Conservation (phyloP, 257 asterid genomes). For the Jacaranda copaia region DNA sequence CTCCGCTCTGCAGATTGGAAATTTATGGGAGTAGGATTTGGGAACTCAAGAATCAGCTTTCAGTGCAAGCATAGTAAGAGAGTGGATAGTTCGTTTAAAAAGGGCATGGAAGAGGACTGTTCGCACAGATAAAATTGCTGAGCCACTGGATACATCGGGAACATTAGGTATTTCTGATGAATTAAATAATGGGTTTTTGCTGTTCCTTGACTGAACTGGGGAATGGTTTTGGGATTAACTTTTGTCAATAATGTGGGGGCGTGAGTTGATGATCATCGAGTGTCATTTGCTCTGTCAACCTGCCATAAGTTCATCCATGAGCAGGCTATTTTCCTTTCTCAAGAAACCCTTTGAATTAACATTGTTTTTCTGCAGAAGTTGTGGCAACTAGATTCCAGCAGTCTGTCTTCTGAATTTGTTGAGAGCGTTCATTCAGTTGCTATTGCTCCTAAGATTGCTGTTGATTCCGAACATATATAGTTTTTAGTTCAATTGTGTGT, state of each 20-base stretch:
- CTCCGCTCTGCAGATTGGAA: too few relatives aligned
- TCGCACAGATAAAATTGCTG: background rate
- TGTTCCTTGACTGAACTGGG: slow-evolving; percentile 29
- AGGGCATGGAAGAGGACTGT: slow-evolving; percentile 38
- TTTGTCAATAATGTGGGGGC: slow-evolving; percentile 39
- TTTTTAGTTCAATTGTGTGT: background rate
- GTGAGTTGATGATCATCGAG: slow-evolving; percentile 44
- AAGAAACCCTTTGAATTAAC: slow-evolving; percentile 31
- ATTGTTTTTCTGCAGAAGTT: slow-evolving; percentile 33
- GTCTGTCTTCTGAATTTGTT: slow-evolving; percentile 31
- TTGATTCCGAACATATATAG: background rate
- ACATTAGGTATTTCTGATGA: background rate
- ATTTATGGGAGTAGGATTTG: too few relatives aligned
- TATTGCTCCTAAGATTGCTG: slow-evolving; percentile 24
- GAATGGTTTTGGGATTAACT: slow-evolving; percentile 44
- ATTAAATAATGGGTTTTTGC: slow-evolving; percentile 17
- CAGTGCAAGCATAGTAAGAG: too few relatives aligned
- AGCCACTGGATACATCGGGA: background rate
- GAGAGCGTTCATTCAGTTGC: slow-evolving; percentile 10
- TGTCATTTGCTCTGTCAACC: slow-evolving; percentile 29
- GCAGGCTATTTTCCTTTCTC: slow-evolving; percentile 27
- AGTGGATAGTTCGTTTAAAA: too few relatives aligned
- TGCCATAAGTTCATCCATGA: slow-evolving; percentile 35
- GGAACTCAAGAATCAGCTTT: too few relatives aligned
- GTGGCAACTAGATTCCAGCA: slow-evolving; percentile 30